phyloP scores from a whole-genome alignment of 139 green algal species.

The Chlamydomonas sphaeroides region DNA sequence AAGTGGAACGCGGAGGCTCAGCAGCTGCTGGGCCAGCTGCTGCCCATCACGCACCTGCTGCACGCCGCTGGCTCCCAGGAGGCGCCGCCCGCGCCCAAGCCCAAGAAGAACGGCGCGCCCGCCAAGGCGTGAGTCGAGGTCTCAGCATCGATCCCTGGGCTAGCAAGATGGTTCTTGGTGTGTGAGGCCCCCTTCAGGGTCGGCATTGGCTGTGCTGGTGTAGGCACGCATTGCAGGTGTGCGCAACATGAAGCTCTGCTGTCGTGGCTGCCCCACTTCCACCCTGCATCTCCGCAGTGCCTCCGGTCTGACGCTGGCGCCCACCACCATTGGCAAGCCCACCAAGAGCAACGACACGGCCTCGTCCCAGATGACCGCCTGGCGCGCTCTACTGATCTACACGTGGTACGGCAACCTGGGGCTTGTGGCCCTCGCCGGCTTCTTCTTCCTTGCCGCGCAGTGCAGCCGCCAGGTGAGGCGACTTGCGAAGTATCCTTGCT shows the following conservation, averaged over 20 bases:
- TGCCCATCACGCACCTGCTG: conserved; percentile 60
- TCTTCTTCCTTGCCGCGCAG: conserved; percentile 67
- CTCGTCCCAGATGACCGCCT: conserved; percentile 43
- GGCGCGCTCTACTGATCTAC: conserved; percentile 22
- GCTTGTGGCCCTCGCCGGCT: conserved; percentile 26
- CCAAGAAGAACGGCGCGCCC: too few relatives aligned
- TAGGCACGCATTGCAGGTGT: neutral
- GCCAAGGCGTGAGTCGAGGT: neutral
- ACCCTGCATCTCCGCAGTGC: conserved; percentile 24
- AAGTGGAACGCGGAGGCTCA: conserved; percentile 57
- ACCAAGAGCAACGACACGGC: conserved; percentile 40
- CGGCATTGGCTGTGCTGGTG: too few relatives aligned
- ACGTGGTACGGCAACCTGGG: conserved; percentile 35
- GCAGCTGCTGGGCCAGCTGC: conserved; percentile 50
- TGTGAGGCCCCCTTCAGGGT: too few relatives aligned
- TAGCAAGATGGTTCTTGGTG: too few relatives aligned
- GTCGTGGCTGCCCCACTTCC: neutral
- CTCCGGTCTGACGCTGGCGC: neutral
- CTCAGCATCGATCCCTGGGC: neutral
- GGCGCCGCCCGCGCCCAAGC: neutral
- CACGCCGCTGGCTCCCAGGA: conserved; percentile 54
- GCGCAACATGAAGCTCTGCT: neutral
- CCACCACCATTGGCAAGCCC: conserved; percentile 24
- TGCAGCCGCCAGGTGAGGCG: conserved; percentile 56
- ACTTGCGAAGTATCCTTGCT: too few relatives aligned